Evolutionary conservation across 306 rosid genomes (phyloP), one percentile per base, ranked within the genome.

Genomic region (Carpinus fangiana): DNA sequence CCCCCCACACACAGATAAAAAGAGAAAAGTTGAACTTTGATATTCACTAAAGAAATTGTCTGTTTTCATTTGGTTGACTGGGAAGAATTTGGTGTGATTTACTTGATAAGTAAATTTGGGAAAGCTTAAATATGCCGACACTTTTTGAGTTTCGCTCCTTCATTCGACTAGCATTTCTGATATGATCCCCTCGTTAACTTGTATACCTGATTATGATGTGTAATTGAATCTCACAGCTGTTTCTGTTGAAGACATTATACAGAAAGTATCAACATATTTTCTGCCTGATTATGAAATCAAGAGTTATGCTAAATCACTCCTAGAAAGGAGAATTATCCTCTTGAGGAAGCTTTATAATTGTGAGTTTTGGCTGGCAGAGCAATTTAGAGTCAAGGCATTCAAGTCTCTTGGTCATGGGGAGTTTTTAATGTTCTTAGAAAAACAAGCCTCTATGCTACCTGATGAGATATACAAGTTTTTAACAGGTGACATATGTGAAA

Each of bases 331-430:
- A 78, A 76, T 86, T 59, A 66, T 77, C 77, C 78, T 87, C 74
- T 76, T 87, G 85, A 88, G 81, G 85, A 89, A 88, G 86, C 90
- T 94, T 69, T 85, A 80, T 52, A 76, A 83, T 60, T 94, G 97
- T 78, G 95, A 88, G 87, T 76, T 23, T 75, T 92, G 97, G 97
- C 83, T 94, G 68, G 80, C 85, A 28, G 90, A 90, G 82, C 90
- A 90, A 77, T 89, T 88, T 87, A 78, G 87, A 66, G 90, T 85
- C 54, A 76, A 83, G 85, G 88, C 86, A 75, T 94, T 94, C 38
- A 87, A 57, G 77, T 82, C 89, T 80, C 93, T 94, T 73, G 98
- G 98, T 80, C 54, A 82, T 74, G 97, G 97, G 86, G 95, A 89
- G 72, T 90, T 94, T 74, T 77, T 87, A 70, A 78, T 41, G 18